phyloP scores from a whole-genome alignment of 2,329 filamentous ascomycete species.

The Colletotrichum chlorophyti region DNA sequence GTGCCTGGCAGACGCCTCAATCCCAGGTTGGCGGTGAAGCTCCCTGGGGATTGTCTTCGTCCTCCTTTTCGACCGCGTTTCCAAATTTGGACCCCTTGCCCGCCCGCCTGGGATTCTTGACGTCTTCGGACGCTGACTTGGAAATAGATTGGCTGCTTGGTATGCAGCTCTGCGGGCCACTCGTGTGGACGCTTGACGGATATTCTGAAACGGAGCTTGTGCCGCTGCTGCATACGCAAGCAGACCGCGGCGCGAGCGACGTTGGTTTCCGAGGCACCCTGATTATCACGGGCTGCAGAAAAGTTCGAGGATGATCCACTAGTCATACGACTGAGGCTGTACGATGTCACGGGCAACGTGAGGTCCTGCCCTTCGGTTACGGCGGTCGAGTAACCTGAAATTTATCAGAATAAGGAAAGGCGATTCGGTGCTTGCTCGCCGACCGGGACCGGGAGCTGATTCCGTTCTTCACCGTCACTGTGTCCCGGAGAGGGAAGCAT shows the following conservation, averaged over 20 bases:
- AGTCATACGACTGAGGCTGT: conserved; percentile 23
- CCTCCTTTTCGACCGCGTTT: conserved; percentile 27
- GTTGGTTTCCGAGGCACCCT: conserved; percentile 12
- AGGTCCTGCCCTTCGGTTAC: background rate
- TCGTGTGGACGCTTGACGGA: conserved; percentile 13
- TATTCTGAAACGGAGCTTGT: conserved; percentile 30
- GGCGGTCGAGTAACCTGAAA: conserved; percentile 18
- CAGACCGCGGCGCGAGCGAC: conserved; percentile 4
- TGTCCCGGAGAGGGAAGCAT: background rate
- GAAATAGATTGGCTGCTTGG: conserved; percentile 11
- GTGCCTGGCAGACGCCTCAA: conserved; percentile 28
- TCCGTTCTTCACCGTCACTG: background rate
- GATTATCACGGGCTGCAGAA: conserved; percentile 16
- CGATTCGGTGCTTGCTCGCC: too few relatives aligned
- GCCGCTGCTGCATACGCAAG: conserved; percentile 17
- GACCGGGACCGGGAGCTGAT: too few relatives aligned
- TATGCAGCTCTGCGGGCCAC: conserved; percentile 7
- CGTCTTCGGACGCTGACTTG: conserved; percentile 2
- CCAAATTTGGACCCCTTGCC: conserved; percentile 24
- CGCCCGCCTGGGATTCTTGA: conserved; percentile 5
- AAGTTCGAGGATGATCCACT: conserved; percentile 4
- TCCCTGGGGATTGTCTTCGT: conserved; percentile 29
- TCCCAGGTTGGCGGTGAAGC: conserved; percentile 33
- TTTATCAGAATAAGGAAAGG: background rate
- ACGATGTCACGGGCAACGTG: conserved; percentile 11